Evolutionary conservation across 768 basidiomycete species (phyloP).

Genomic region (Clathrus columnatus): DNA sequence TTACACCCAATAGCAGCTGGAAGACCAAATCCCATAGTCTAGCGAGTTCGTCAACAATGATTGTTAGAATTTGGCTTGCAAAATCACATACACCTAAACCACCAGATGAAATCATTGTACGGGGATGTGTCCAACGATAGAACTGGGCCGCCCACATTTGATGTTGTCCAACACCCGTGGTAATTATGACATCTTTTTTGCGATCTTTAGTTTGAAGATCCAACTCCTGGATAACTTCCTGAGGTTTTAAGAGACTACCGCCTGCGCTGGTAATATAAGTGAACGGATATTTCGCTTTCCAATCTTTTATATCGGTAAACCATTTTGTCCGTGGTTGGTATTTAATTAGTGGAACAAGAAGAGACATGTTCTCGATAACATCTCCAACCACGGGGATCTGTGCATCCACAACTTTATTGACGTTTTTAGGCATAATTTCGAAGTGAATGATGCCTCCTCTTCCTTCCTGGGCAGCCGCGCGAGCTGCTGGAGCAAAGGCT

Average conservation of each 20-base stretch:
- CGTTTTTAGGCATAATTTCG: conserved; percentile 96
- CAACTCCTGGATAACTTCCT: conserved; percentile 92
- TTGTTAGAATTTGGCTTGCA: too few species aligned
- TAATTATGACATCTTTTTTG: conserved; percentile 81
- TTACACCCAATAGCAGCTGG: conserved; percentile 95
- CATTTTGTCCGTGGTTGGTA: conserved; percentile 59
- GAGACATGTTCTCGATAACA: conserved; percentile 72
- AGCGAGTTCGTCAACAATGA: too few species aligned
- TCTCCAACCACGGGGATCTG: conserved; percentile 92
- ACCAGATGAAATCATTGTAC: conserved; percentile 86
- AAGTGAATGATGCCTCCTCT: conserved; percentile 98
- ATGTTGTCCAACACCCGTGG: conserved; percentile 97
- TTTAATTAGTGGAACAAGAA: conserved; percentile 74
- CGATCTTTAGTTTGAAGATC: conserved; percentile 66
- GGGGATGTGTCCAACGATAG: conserved; percentile 84
- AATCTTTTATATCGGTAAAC: conserved; percentile 73
- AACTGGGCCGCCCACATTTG: conserved; percentile 99
- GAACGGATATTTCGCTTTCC: conserved; percentile 90
- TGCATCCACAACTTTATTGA: conserved; percentile 97
- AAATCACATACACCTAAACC: conserved; percentile 75
- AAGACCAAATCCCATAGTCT: conserved; percentile 99
- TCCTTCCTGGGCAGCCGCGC: conserved; percentile 74
- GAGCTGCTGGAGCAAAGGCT: conserved; percentile 85
- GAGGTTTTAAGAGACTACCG: conserved; percentile 81
- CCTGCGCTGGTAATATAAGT: conserved; percentile 59